Conservation (phyloP, 2,329 filamentous ascomycete genomes). For the Penicillium brevicompactum region DNA sequence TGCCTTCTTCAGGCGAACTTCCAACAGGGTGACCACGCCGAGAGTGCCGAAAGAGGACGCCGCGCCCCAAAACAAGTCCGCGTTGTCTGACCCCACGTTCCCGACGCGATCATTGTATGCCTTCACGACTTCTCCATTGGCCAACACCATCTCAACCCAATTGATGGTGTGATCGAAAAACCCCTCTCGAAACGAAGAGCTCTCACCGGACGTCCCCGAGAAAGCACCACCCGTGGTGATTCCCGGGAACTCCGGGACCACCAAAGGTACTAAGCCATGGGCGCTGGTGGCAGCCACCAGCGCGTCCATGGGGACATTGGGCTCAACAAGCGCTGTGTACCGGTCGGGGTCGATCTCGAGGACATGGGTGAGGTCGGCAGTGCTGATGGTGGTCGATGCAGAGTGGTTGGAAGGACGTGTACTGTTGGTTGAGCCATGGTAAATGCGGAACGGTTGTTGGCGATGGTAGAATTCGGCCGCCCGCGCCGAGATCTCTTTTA, state of each 20-base stretch:
- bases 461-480: constrained; percentile 48
- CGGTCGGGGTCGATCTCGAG: constrained; percentile 58
- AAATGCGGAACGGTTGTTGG: constrained; percentile 68
- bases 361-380: constrained; percentile 64
- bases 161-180: constrained; percentile 67
- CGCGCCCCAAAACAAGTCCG: constrained; percentile 62
- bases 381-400: constrained; percentile 62
- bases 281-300: constrained; percentile 61
- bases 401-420: constrained; percentile 60
- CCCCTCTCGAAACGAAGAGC: constrained; percentile 66
- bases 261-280: constrained; percentile 60
- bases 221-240: constrained; percentile 71
- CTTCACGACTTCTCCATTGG: constrained; percentile 57
- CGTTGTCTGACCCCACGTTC: constrained; percentile 26
- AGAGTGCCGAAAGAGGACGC: constrained; percentile 63
- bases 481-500: constrained; percentile 17
- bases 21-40: constrained; percentile 63
- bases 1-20: constrained; percentile 59
- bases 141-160: constrained; percentile 64
- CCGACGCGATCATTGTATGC: constrained; percentile 40
- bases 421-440: constrained; percentile 76
- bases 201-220: constrained; percentile 67
- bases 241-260: constrained; percentile 72
- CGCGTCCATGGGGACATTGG: constrained; percentile 69
- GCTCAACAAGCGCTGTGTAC: constrained; percentile 65